Evolutionary conservation across 192 early-diverging fungal species (phyloP).

Genomic region (Backusella westeae): DNA sequence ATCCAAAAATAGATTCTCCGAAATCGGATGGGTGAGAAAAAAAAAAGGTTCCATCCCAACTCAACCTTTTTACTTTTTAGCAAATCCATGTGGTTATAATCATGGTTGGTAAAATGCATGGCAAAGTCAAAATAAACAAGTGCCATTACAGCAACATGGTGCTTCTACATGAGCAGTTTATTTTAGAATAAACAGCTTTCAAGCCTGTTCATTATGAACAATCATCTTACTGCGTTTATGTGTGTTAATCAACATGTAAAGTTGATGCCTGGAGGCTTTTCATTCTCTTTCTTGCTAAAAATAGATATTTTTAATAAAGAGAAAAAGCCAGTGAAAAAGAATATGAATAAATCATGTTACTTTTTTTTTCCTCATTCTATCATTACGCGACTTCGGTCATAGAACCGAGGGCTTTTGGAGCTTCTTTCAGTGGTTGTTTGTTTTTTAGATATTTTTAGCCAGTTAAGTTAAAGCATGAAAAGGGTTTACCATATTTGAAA

Average conservation of each 20-base stretch:
- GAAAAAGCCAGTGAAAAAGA: background rate
- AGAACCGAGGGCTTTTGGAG: background rate
- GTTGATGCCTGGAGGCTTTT: background rate
- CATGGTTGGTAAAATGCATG: background rate
- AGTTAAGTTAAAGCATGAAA: background rate
- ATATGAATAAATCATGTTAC: background rate
- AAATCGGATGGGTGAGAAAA: background rate
- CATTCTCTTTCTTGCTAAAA: background rate
- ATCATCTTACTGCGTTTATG: background rate
- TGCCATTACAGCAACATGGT: too few relatives aligned
- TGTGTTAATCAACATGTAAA: background rate
- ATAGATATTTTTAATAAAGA: background rate
- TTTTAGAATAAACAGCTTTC: background rate
- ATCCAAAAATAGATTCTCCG: background rate
- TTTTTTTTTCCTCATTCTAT: background rate
- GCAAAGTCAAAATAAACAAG: too few relatives aligned
- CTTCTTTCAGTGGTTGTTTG: background rate
- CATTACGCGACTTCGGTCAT: background rate
- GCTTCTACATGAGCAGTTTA: background rate
- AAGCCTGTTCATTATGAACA: background rate
- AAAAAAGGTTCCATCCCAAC: background rate
- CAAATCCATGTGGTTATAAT: background rate
- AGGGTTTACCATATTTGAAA: background rate
- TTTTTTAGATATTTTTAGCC: background rate
- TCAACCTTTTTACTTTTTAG: background rate